These are phyloP conservation scores for Cucumis cinereus DNA, from an alignment of 306 rosid species.

Conservation along the genomic window DNA sequence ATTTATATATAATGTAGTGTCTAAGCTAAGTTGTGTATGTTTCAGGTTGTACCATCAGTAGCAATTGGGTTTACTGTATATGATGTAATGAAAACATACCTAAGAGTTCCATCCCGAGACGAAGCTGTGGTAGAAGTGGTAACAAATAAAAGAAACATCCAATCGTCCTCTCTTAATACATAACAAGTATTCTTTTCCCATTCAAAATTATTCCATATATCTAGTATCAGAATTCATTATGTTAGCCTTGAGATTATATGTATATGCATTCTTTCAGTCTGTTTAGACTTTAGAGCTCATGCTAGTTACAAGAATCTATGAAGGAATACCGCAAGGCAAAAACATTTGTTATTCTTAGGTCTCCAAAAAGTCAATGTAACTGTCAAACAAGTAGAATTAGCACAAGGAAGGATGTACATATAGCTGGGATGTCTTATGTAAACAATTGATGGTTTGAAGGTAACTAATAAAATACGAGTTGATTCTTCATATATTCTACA, in stretches of 20 bases:
- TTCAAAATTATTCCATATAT: neutral
- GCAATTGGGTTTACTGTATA: conserved; percentile 97
- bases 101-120: conserved; percentile 81
- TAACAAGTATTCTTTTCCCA: conserved; percentile 6
- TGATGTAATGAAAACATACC: conserved; percentile 53
- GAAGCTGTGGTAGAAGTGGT: conserved; percentile 43
- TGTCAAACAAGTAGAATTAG: neutral
- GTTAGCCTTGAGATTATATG: conserved; percentile 11
- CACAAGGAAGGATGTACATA: neutral
- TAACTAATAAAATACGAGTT: neutral
- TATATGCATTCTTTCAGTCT: conserved; percentile 47
- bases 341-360: neutral
- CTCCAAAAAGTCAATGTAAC: neutral
- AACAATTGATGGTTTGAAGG: neutral
- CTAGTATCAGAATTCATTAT: neutral
- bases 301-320: neutral
- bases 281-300: conserved; percentile 9
- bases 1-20: conserved; percentile 13
- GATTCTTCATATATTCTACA: neutral
- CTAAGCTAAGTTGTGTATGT: conserved; percentile 15
- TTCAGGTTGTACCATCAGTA: conserved; percentile 92
- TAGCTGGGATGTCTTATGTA: neutral
- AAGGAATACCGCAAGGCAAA: neutral
- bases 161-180: conserved; percentile 31
- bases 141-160: conserved; percentile 35